phyloP scores from a whole-genome alignment of 208 protist genomes.

The Blechomonas ayalai region DNA sequence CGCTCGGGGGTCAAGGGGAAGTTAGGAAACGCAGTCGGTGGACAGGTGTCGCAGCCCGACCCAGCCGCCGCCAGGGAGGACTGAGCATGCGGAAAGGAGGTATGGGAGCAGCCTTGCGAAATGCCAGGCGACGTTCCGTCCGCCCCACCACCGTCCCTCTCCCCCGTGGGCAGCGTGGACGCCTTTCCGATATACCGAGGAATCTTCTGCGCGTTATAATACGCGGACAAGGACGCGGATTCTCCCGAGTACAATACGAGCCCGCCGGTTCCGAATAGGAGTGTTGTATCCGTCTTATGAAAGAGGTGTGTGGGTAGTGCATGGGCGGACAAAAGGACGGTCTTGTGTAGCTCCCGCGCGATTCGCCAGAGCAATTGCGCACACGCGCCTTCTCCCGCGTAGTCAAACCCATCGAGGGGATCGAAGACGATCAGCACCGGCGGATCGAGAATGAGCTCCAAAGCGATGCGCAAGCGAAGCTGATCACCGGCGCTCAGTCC shows the following conservation, averaged over 20 bases:
- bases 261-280: slow-evolving; percentile 30
- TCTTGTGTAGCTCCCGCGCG: slow-evolving; percentile 31
- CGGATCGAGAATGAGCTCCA: slow-evolving; percentile 55
- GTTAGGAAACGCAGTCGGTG: too few species aligned
- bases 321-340: slow-evolving; percentile 34
- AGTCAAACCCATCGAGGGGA: slow-evolving; percentile 24
- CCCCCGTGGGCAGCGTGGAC: background rate
- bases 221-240: slow-evolving; percentile 12
- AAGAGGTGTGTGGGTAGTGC: slow-evolving; percentile 28
- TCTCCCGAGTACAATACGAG: slow-evolving; percentile 43
- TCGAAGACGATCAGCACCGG: slow-evolving; percentile 34
- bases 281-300: slow-evolving; percentile 20
- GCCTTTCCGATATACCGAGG: slow-evolving; percentile 6
- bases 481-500: slow-evolving; percentile 22
- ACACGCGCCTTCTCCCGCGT: slow-evolving; percentile 11
- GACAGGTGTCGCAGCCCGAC: too few species aligned
- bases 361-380: slow-evolving; percentile 24
- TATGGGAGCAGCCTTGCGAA: too few species aligned
- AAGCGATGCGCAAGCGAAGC: slow-evolving; percentile 43
- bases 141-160: background rate
- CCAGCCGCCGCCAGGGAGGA: too few species aligned
- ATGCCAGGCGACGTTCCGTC: too few species aligned
- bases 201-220: slow-evolving; percentile 43
- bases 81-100: too few species aligned
- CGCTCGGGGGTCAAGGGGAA: too few species aligned